Base-by-base conservation (phyloP, 768 basidiomycete species). In the Leucocoprinus birnbaumii region DNA sequence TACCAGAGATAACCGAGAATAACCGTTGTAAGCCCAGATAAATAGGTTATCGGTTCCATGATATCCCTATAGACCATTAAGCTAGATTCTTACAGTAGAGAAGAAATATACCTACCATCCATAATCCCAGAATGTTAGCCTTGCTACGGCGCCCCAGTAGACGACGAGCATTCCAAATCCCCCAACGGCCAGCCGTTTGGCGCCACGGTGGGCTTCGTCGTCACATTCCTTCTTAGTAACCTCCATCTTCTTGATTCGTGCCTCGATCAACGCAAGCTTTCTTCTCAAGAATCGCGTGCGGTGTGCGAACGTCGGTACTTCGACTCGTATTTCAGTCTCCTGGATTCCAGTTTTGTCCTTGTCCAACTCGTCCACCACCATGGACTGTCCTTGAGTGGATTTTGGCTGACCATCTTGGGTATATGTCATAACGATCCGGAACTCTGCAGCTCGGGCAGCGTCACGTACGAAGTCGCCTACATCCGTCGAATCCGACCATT, bases 21-120 rank as follows among this genome's bases (percentile, higher is more conserved):
- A 53, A 86, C 83, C 7, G 76, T 83, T 0, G 80, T 79, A 6
- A 86, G 66, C 3, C 82, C 83, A 14, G 81, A 83, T n/a, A 86
- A 70, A 63, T 85, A 85, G 2, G 83, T 87, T 40, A 86, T 74
- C 0, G 86, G 86, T 63, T 87, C 85, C 84, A 87, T 87, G 3
- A 41, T 41, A 19, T 41, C 40, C 40, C 40, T 41, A 5, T 31
- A 5, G 11, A 5, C 5, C 31, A 31, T 31, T 11, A 31, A 11
- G 4, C 7, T 16, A 4, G 13, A 41, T 41, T 8, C 35, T 37
- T 16, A 41, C 13, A 41, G 7, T 5, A 16, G 40, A 41, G 18
- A 41, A 16, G 8, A 14, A 16, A 6, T 41, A 41, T 16, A 62
- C 68, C 49, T 53, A 79, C 78, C 79, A 82, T 14, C 80, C 79